phyloP scores from a whole-genome alignment of 2,329 filamentous ascomycete genomes.

The Teratosphaeria nubilosa region DNA sequence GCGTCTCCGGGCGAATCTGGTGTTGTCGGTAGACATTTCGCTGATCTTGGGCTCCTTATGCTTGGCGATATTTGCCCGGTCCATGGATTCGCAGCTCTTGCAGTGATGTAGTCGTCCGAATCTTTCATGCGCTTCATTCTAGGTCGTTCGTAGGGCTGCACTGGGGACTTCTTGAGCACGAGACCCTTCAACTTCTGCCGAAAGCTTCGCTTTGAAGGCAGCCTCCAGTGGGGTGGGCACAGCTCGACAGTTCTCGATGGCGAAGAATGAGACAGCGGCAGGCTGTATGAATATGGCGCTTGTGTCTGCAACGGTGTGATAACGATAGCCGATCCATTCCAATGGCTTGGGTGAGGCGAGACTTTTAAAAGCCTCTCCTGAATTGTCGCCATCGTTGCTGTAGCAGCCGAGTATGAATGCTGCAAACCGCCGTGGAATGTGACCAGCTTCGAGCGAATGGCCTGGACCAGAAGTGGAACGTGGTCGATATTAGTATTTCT shows the following conservation, averaged over 20 bases:
- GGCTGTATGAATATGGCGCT: conserved; percentile 4
- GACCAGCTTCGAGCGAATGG: not conserved
- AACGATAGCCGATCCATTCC: conserved; percentile 3
- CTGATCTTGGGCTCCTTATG: conserved; percentile 11
- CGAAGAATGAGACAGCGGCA: not conserved
- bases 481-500: too few species aligned
- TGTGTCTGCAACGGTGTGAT: conserved; percentile 3
- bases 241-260: conserved; percentile 6
- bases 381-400: not conserved
- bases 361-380: conserved; percentile 2
- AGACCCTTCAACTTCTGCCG: conserved; percentile 10
- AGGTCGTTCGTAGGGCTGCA: conserved; percentile 2
- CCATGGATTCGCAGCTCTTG: conserved; percentile 23
- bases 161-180: conserved; percentile 8
- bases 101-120: conserved; percentile 28
- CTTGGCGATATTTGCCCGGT: conserved; percentile 26
- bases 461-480: not conserved
- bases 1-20: conserved; percentile 22
- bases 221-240: conserved; percentile 12
- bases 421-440: not conserved
- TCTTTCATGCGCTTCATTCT: conserved; percentile 23
- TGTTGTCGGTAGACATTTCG: conserved; percentile 14
- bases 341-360: conserved; percentile 7
- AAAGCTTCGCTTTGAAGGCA: conserved; percentile 5
- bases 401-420: not conserved